Evolutionary conservation across 2,329 filamentous ascomycete genomes (phyloP).

Genomic region (Fusarium nisikadoi): DNA sequence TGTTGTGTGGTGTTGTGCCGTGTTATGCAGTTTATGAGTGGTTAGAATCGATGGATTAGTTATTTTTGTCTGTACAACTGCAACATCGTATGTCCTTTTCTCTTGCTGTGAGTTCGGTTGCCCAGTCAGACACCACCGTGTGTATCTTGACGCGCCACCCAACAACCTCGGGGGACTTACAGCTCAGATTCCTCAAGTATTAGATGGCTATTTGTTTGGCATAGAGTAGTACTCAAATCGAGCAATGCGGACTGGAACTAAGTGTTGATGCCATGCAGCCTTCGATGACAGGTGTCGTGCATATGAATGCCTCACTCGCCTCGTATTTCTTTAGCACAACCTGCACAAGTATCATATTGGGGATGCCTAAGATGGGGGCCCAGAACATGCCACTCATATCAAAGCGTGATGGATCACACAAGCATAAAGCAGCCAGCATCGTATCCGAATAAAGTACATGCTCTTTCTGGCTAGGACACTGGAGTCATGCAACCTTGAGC

Average conservation of each 20-base stretch:
- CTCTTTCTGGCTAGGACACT: background rate
- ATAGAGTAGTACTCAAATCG: background rate
- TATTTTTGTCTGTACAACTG: background rate
- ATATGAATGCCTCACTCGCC: slow-evolving; percentile 2
- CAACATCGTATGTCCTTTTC: slow-evolving; percentile 9
- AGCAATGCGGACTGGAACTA: background rate
- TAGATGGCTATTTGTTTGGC: background rate
- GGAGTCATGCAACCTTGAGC: background rate
- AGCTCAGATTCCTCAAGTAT: background rate
- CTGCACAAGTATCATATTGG: background rate
- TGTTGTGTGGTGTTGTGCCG: background rate
- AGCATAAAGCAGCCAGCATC: slow-evolving; percentile 6
- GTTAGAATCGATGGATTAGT: background rate
- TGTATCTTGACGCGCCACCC: slow-evolving; percentile 2
- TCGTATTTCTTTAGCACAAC: slow-evolving; percentile 3
- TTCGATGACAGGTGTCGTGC: slow-evolving; percentile 3
- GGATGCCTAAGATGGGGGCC: background rate
- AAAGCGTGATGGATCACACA: slow-evolving; percentile 18
- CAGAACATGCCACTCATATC: slow-evolving; percentile 9
- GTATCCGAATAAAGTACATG: slow-evolving; percentile 30
- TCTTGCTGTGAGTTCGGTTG: slow-evolving; percentile 4
- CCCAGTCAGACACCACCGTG: slow-evolving; percentile 9
- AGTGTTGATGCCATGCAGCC: background rate
- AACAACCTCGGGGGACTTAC: background rate
- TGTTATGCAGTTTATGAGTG: slow-evolving; percentile 2